Evolutionary conservation across 768 basidiomycete species (phyloP).

Genomic region (Ramaria sp.): DNA sequence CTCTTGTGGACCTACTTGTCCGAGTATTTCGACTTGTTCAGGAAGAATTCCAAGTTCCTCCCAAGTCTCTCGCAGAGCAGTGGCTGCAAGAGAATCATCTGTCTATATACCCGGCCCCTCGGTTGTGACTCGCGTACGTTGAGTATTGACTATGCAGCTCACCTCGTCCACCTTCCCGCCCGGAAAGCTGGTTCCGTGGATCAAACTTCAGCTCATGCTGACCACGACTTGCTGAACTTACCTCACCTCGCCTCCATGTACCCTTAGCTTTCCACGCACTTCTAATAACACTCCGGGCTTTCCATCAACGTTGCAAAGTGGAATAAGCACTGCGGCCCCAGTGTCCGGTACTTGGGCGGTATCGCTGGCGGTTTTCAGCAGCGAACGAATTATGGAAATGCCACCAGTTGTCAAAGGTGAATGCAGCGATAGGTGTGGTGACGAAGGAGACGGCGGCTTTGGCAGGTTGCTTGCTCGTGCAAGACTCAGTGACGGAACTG

Average conservation of each 20-base stretch:
- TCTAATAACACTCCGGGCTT: slow-evolving; percentile 62
- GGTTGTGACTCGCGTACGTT: neutral
- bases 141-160: slow-evolving; percentile 12
- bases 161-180: slow-evolving; percentile 63
- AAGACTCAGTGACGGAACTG: no score
- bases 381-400: neutral
- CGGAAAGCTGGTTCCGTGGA: slow-evolving; percentile 43
- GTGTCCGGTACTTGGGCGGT: neutral
- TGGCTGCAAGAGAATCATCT: slow-evolving; percentile 39
- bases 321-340: slow-evolving; percentile 65
- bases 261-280: slow-evolving; percentile 52
- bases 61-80: slow-evolving; percentile 61
- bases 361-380: neutral
- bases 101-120: slow-evolving; percentile 22
- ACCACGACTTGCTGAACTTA: slow-evolving; percentile 20
- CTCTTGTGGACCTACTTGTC: slow-evolving; percentile 52
- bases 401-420: neutral
- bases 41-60: slow-evolving; percentile 62
- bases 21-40: slow-evolving; percentile 53
- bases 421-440: neutral
- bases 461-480: neutral
- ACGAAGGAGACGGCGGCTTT: neutral
- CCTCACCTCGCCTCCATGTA: slow-evolving; percentile 81
- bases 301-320: slow-evolving; percentile 62
- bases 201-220: neutral